phyloP scores from a whole-genome alignment of 208 protist genomes.

The Crithidia bombi region DNA sequence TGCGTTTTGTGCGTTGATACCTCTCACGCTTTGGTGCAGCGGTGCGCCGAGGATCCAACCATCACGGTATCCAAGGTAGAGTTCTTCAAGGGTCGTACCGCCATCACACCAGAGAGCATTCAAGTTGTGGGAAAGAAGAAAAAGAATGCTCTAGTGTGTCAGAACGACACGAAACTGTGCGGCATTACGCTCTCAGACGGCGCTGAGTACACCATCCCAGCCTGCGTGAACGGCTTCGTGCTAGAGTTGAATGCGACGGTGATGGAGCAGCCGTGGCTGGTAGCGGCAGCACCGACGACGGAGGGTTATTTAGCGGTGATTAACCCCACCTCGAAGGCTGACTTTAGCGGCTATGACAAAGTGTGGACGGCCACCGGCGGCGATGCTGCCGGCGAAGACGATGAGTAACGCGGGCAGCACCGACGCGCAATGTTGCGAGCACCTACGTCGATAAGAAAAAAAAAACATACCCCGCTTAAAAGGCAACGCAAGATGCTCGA shows the following conservation, averaged over 20 bases:
- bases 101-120: slow-evolving; percentile 49
- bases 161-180: slow-evolving; percentile 83
- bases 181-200: slow-evolving; percentile 54
- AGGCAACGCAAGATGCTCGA: too few species aligned
- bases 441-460: too few species aligned
- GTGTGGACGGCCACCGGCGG: slow-evolving; percentile 73
- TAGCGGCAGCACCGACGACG: slow-evolving; percentile 50
- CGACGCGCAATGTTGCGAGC: too few species aligned
- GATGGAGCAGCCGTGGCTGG: slow-evolving; percentile 56
- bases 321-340: slow-evolving; percentile 59
- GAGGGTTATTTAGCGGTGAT: slow-evolving; percentile 86
- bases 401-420: slow-evolving; percentile 24
- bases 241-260: slow-evolving; percentile 78
- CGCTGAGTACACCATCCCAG: slow-evolving; percentile 63
- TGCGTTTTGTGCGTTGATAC: slow-evolving; percentile 81
- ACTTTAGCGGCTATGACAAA: slow-evolving; percentile 54
- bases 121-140: slow-evolving; percentile 85
- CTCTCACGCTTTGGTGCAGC: slow-evolving; percentile 49
- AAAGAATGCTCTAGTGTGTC: slow-evolving; percentile 81
- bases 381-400: slow-evolving; percentile 56
- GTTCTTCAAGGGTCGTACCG: slow-evolving; percentile 49
- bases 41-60: slow-evolving; percentile 5
- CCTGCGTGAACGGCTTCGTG: slow-evolving; percentile 81
- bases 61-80: slow-evolving; percentile 26
- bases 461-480: too few species aligned